Evolutionary conservation across 78 protist genomes (phyloP).

Genomic region (Speleostelium caveatum): DNA sequence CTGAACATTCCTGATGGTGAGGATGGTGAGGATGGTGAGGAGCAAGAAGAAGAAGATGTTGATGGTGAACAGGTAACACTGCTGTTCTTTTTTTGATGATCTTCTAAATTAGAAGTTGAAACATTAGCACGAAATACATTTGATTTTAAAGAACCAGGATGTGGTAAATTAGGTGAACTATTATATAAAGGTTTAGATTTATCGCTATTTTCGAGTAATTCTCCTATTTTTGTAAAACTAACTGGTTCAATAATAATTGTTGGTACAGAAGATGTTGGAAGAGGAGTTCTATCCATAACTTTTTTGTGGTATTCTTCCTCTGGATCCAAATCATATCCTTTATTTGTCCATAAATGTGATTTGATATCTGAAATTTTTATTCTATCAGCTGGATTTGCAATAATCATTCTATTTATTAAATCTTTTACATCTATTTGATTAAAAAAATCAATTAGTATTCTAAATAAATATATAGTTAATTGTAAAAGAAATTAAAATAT

Average conservation of each 20-base stretch:
- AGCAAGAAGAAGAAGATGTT: neutral
- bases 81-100: neutral
- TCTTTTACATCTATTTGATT: constrained; percentile 55
- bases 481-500: neutral
- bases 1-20: neutral
- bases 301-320: constrained; percentile 62
- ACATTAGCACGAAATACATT: neutral
- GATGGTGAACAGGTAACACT: constrained; percentile 19
- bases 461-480: neutral
- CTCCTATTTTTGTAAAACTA: neutral
- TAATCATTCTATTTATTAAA: constrained; percentile 66
- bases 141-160: constrained; percentile 3
- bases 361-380: constrained; percentile 53
- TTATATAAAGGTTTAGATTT: neutral
- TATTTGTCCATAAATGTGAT: constrained; percentile 65
- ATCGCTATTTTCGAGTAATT: neutral
- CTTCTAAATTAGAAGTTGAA: constrained; percentile 9
- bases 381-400: constrained; percentile 60
- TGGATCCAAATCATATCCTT: constrained; percentile 72
- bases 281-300: neutral
- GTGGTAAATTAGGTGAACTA: constrained; percentile 51
- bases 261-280: neutral
- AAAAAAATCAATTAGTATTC: too few relatives aligned
- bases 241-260: neutral
- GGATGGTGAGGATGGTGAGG: constrained; percentile 5